These are phyloP conservation scores for Olyra latifolia DNA, from an alignment of 176 grass and related monocot species.

Conservation along the genomic window DNA sequence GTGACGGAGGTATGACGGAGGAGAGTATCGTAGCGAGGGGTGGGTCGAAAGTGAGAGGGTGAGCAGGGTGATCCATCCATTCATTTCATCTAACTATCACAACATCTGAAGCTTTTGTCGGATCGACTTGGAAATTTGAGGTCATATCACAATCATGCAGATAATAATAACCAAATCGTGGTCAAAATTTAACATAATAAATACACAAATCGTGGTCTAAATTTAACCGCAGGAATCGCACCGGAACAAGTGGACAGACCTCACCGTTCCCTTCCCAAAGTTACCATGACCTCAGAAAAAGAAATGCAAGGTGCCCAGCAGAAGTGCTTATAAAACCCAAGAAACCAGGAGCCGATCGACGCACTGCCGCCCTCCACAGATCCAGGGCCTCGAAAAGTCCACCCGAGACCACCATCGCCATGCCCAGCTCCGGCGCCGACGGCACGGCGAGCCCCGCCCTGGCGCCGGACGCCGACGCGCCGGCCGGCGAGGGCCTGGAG, in stretches of 20 bases:
- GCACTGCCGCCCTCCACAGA: too few species aligned
- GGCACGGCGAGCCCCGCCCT: slow-evolving; percentile 40
- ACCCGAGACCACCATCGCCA: background rate
- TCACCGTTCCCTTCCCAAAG: background rate
- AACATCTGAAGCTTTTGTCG: too few species aligned
- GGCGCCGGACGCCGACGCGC: slow-evolving; percentile 48
- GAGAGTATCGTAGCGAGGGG: too few species aligned
- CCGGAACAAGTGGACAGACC: background rate
- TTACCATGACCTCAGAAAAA: background rate
- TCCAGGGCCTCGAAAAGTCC: background rate
- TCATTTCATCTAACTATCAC: too few species aligned
- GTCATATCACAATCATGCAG: background rate
- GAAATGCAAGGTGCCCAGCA: background rate
- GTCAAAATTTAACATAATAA: background rate
- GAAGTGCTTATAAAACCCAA: background rate
- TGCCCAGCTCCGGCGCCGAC: slow-evolving; percentile 1
- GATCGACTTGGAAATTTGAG: background rate
- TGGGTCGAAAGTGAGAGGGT: too few species aligned
- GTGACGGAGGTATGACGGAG: too few species aligned
- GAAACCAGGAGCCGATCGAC: background rate
- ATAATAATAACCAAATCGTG: background rate
- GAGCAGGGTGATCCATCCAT: too few species aligned
- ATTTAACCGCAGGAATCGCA: background rate
- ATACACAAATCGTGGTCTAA: background rate
- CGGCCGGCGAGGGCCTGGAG: slow-evolving; percentile 52